Conservation (phyloP, 176 grass and related monocot species). For the Rhynchospora breviuscula region DNA sequence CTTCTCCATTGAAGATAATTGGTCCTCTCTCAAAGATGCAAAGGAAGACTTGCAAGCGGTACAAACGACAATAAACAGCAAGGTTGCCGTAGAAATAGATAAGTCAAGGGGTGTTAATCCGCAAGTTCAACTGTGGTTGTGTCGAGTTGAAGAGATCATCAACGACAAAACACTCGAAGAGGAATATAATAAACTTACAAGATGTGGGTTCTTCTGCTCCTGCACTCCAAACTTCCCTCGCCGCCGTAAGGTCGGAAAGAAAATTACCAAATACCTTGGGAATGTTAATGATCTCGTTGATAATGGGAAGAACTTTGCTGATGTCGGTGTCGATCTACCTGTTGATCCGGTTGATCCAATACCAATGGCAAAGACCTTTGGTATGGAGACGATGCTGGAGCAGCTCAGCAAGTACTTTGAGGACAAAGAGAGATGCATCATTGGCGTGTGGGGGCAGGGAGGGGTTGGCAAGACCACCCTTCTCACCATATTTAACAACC, state of each 20-base stretch:
- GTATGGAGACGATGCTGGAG: neutral
- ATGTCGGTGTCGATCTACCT: neutral
- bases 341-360: neutral
- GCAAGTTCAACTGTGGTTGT: neutral
- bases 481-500: constrained; percentile 41
- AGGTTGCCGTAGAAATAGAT: neutral
- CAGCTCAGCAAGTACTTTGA: neutral
- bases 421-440: constrained; percentile 9
- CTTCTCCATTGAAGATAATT: constrained; percentile 3
- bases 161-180: neutral
- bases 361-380: neutral
- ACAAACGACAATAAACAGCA: neutral
- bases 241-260: neutral
- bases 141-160: neutral
- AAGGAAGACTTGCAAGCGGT: neutral
- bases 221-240: neutral
- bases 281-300: neutral
- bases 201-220: neutral
- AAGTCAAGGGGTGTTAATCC: neutral
- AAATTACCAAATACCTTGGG: neutral
- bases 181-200: neutral
- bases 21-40: neutral
- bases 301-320: neutral
- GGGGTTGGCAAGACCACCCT: constrained; percentile 63
- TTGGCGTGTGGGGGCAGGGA: constrained; percentile 47